A percentile compares a stretch with the other conserved stretches of the same genome.
Evolutionary conservation across 306 rosid genomes (phyloP).

Genomic region (Vigna unguiculata): DNA sequence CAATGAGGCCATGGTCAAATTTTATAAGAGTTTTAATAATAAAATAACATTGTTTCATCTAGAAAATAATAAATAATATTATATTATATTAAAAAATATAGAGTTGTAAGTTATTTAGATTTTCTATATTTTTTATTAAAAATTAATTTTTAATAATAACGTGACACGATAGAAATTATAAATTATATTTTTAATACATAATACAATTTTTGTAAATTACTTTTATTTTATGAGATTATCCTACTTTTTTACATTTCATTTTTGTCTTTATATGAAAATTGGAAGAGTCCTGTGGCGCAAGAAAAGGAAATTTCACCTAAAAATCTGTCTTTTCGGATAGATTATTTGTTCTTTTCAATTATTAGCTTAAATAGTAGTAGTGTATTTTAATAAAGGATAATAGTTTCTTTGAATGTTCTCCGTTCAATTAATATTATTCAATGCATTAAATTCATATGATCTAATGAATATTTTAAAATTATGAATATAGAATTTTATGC

Average conservation of each 20-base stretch:
- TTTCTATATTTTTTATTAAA: no score
- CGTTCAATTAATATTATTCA: neutral
- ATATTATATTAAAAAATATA: no score
- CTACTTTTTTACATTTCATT: neutral
- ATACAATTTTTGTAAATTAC: no score
- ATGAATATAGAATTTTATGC: neutral
- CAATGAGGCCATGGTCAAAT: conserved; percentile 44
- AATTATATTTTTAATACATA: no score
- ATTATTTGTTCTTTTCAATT: no score
- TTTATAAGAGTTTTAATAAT: neutral
- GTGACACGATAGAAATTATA: no score
- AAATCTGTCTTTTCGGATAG: neutral
- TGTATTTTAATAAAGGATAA: neutral
- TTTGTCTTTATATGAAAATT: neutral
- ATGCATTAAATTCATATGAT: neutral
- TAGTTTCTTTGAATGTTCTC: neutral
- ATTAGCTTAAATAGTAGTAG: neutral
- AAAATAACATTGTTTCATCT: no score
- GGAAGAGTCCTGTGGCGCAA: neutral
- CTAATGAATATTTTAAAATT: neutral
- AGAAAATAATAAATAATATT: no score
- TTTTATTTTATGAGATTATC: neutral
- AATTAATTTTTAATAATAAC: no score
- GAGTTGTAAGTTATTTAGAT: no score
- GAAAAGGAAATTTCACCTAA: conserved; percentile 30